These are phyloP conservation scores for Aureobasidium sp. DNA, from an alignment of 2,329 filamentous ascomycete species.

Conservation along the genomic window DNA sequence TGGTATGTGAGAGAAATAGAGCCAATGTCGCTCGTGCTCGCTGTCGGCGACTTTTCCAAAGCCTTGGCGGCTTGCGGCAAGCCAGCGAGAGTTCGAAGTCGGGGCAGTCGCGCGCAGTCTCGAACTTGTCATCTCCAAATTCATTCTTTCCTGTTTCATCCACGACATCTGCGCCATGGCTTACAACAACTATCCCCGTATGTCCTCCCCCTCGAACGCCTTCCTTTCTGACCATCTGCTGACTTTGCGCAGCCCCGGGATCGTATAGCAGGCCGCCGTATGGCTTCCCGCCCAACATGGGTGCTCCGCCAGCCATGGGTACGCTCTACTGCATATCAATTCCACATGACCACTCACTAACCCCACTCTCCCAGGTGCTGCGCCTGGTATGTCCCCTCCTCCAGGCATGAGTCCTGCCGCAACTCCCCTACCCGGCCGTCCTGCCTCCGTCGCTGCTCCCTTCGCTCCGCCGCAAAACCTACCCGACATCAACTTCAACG, in stretches of 20 bases:
- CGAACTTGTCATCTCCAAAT: neutral
- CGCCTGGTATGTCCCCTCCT: conserved; percentile 67
- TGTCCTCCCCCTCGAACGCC: conserved; percentile 1
- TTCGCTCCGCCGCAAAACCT: conserved; percentile 86
- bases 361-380: conserved; percentile 31
- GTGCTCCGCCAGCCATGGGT: conserved; percentile 77
- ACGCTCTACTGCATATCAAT: conserved; percentile 26
- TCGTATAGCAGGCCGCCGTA: conserved; percentile 63
- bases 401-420: conserved; percentile 71
- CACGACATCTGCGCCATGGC: conserved; percentile 20
- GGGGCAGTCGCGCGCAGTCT: neutral
- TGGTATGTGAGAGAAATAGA: neutral
- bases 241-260: conserved; percentile 31
- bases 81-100: neutral
- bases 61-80: neutral
- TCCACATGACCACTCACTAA: neutral
- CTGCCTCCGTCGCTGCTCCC: conserved; percentile 73
- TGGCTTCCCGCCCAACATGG: conserved; percentile 55
- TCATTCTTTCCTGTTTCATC: neutral
- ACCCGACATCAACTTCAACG: conserved; percentile 96
- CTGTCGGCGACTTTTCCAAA: conserved; percentile 9
- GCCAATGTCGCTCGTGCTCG: neutral
- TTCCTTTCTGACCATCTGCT: neutral
- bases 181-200: conserved; percentile 24
- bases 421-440: conserved; percentile 38